Conservation (phyloP, 208 protist species). For the Trypanosoma rangeli region DNA sequence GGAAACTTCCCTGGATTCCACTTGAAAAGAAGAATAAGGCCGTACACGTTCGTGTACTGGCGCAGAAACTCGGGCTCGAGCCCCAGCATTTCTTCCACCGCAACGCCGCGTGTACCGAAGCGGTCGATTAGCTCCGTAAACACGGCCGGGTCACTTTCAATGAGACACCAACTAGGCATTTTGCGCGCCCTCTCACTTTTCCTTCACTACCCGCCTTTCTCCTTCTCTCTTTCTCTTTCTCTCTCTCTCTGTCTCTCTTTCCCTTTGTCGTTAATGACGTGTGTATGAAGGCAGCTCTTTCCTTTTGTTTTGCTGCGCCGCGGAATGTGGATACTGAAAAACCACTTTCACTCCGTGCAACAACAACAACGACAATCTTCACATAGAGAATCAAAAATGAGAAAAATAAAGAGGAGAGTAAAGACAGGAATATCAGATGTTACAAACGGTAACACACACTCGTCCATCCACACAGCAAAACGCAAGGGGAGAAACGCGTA, state of each 20-base stretch:
- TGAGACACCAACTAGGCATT: constrained; percentile 91
- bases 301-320: no score
- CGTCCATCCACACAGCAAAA: no score
- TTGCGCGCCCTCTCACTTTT: constrained; percentile 2
- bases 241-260: no score
- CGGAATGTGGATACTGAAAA: no score
- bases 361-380: constrained; percentile 2
- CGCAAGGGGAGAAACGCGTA: no score
- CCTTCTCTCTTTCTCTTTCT: background rate
- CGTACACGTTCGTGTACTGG: constrained; percentile 81
- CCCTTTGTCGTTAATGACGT: no score
- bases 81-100: constrained; percentile 95
- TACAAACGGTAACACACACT: no score
- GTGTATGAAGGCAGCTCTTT: no score
- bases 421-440: no score
- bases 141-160: constrained; percentile 96
- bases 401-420: no score
- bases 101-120: constrained; percentile 94
- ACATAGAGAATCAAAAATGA: background rate
- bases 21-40: constrained; percentile 98
- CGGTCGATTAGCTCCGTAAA: constrained; percentile 97
- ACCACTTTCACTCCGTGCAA: background rate
- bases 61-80: constrained; percentile 80
- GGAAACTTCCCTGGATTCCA: constrained; percentile 58
- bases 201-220: constrained; percentile 4